Conservation (phyloP, 129 eudicot genomes). For the Glebionis coronaria region DNA sequence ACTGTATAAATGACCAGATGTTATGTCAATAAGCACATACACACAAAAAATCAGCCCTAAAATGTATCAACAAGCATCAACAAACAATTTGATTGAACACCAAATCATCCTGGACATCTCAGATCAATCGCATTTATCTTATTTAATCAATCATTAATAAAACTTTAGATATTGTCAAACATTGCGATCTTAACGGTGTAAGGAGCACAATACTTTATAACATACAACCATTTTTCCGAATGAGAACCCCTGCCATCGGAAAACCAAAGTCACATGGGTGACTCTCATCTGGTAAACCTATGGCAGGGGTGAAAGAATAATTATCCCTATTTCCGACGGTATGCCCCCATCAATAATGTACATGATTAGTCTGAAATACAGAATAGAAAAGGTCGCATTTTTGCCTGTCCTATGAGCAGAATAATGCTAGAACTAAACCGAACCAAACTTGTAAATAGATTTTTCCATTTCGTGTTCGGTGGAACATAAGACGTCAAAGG, state of each 20-base stretch:
- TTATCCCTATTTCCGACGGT: slow-evolving; percentile 35
- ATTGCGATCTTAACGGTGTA: slow-evolving; percentile 1
- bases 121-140: slow-evolving; percentile 14
- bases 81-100: neutral
- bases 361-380: slow-evolving; percentile 30
- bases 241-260: slow-evolving; percentile 14
- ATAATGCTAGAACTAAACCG: slow-evolving; percentile 18
- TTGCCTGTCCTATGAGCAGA: slow-evolving; percentile 23
- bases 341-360: slow-evolving; percentile 42
- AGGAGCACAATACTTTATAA: slow-evolving; percentile 19
- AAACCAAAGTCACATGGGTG: slow-evolving; percentile 23
- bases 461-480: too few relatives aligned
- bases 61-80: slow-evolving; percentile 4
- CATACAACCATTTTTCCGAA: slow-evolving; percentile 30
- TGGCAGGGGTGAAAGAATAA: slow-evolving; percentile 30
- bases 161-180: slow-evolving; percentile 17
- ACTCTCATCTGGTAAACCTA: slow-evolving; percentile 12
- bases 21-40: neutral
- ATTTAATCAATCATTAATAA: slow-evolving; percentile 22
- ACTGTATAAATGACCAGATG: too few relatives aligned
- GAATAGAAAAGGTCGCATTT: slow-evolving; percentile 9
- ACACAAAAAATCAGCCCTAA: neutral
- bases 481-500: too few relatives aligned
- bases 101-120: neutral
- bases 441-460: neutral